These are phyloP conservation scores for Cubamyces sp. DNA, from an alignment of 768 basidiomycete species.

Conservation along the genomic window DNA sequence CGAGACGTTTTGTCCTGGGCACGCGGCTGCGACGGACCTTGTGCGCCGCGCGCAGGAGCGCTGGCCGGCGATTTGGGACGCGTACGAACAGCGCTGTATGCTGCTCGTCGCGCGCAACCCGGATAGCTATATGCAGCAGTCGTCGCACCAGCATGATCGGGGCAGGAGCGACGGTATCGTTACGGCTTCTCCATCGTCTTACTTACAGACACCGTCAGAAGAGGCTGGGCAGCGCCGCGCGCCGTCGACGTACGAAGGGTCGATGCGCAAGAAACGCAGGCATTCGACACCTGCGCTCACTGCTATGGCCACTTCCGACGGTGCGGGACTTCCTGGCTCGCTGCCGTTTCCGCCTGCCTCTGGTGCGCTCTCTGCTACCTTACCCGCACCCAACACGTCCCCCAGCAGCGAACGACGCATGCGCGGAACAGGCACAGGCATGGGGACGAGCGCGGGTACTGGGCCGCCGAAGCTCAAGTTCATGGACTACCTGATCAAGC, in stretches of 20 bases:
- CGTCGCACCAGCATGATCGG: slow-evolving; percentile 1
- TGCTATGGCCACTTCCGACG: background rate
- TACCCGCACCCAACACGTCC: background rate
- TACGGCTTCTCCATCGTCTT: background rate
- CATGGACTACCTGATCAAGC: slow-evolving; percentile 93
- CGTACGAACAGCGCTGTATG: slow-evolving; percentile 79
- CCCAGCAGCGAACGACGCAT: background rate
- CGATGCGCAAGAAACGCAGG: slow-evolving; percentile 23
- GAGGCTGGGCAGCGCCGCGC: background rate
- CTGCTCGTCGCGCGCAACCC: slow-evolving; percentile 45
- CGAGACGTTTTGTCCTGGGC: slow-evolving; percentile 85
- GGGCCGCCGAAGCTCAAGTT: slow-evolving; percentile 54
- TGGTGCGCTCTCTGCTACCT: slow-evolving; percentile 5
- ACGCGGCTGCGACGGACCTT: slow-evolving; percentile 78
- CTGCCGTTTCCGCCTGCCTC: slow-evolving; percentile 11
- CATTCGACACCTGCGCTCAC: slow-evolving; percentile 27
- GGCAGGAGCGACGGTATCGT: slow-evolving; percentile 8
- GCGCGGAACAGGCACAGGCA: background rate
- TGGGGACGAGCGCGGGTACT: too few relatives aligned
- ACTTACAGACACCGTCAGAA: slow-evolving; percentile 12
- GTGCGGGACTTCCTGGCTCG: background rate
- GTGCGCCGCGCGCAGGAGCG: slow-evolving; percentile 68
- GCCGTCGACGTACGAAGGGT: background rate
- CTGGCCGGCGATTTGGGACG: slow-evolving; percentile 76
- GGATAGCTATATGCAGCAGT: slow-evolving; percentile 1